Evolutionary conservation across 176 grass and related monocot species (phyloP), one percentile per base, ranked within the genome.

Genomic region (Oryza coarctata): DNA sequence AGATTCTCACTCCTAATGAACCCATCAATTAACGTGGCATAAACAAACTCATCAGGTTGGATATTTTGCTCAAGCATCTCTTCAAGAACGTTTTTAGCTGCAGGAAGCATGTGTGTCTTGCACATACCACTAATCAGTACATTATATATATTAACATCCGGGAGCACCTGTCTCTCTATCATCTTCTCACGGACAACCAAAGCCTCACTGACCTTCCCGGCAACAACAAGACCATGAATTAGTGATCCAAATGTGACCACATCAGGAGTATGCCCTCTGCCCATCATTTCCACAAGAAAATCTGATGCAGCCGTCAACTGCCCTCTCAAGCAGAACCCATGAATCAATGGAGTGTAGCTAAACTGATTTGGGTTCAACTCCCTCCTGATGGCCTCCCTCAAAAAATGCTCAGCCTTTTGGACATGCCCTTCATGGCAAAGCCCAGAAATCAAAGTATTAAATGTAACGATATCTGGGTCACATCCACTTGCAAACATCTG

Each of bases 21-120:
- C 47, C 92, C 94, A 72, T 91, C 92, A 63, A 97, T 86, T 70
- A 93, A 82, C 74, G 92, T 97, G 60, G 94, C 86, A 44, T 93
- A 94, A 66, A 94, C 71, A 89, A 88, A 97, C 81, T 97, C 82
- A 91, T 97, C 90, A 83, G 86, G 3, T 33, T 87, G 47, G 73
- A 94, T 30, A 88, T 92, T 91, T 83, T 92, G 80, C 66, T 82
- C 82, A 4, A 97, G 69, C 94, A 97, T 97, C 70, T 97, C 92
- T 18, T 50, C 32, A 30, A 97, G 88, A 83, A 97, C 84, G 65
- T 86, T 87, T 40, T 89, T 97, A 65, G 88, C 90, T 70, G 88
- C 87, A 65, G 88, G 80, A 91, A 97, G 92, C 92, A 94, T 89
- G 22, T 85, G 74, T 84, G 92, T 88, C 86, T 97, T 94, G 88